Percentiles rank a stretch among this genome's conserved stretches.
Evolutionary conservation across 2,329 filamentous ascomycete species (phyloP).

Genomic region (Fusarium piperis): DNA sequence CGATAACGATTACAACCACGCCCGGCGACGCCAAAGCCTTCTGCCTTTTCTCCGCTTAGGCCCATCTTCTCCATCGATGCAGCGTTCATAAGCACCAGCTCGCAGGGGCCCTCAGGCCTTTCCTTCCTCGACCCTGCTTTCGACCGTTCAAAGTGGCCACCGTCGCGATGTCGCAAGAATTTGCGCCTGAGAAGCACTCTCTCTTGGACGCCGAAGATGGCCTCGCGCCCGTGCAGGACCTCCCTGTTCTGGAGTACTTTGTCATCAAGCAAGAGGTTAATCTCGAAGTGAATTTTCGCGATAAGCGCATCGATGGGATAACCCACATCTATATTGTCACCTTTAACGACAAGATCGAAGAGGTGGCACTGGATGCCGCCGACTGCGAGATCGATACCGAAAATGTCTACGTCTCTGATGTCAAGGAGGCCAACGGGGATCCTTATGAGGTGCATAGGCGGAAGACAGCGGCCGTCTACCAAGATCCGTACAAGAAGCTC

Average conservation of each 20-base stretch:
- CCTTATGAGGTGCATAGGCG: slow-evolving; percentile 49
- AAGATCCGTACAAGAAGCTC: slow-evolving; percentile 75
- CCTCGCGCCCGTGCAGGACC: slow-evolving; percentile 48
- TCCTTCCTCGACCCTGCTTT: slow-evolving; percentile 33
- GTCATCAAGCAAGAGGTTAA: slow-evolving; percentile 88
- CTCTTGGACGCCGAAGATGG: slow-evolving; percentile 46
- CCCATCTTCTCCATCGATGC: slow-evolving; percentile 34
- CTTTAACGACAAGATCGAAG: slow-evolving; percentile 66
- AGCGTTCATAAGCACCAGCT: slow-evolving; percentile 31
- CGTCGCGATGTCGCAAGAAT: slow-evolving; percentile 32
- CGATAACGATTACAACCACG: slow-evolving; percentile 8
- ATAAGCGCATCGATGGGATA: slow-evolving; percentile 77
- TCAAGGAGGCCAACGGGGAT: slow-evolving; percentile 50
- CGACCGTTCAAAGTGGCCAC: slow-evolving; percentile 27
- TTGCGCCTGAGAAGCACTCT: slow-evolving; percentile 37
- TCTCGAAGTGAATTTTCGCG: slow-evolving; percentile 87
- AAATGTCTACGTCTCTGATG: slow-evolving; percentile 61
- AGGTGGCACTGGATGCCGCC: slow-evolving; percentile 69
- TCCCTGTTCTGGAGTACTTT: slow-evolving; percentile 54
- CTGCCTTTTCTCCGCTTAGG: not conserved
- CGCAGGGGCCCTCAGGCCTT: slow-evolving; percentile 40
- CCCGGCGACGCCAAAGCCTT: not conserved
- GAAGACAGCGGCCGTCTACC: slow-evolving; percentile 56
- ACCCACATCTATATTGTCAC: slow-evolving; percentile 83
- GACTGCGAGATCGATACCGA: slow-evolving; percentile 67